Base-by-base conservation (phyloP, 257 asterid species). In the Orobanche coerulescens region DNA sequence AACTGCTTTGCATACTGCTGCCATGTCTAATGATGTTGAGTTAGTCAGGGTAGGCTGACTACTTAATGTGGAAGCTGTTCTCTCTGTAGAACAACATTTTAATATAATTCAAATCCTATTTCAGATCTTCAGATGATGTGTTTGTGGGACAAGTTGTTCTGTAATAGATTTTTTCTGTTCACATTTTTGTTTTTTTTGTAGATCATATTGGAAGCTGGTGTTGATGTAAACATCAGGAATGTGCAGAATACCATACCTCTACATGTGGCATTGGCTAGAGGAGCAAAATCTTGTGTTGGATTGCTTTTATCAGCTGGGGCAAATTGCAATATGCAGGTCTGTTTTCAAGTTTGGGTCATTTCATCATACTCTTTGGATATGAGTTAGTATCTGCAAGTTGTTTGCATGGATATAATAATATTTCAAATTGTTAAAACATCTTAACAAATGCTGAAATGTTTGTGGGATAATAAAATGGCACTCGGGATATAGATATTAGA, bases 241-340 rank as follows among this genome's bases (percentile, higher is more conserved):
- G 76, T 70, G 71, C 90, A 82, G 78, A 93, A 86, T 67, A 83
- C 95, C 55, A 81, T 83, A 69, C 97, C 98, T 66, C 94, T 93
- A 37, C 98, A 93, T 76, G 95, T 93, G 73, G 98, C 98, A 68
- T 75, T 93, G 84, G 96, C 95, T 62, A 84, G 98, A 83, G 97
- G 98, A 66, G 90, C 98, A 71, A 93, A 89, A 62, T 84, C 97
- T 71, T 84, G 97, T 72, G 98, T 93, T 50, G 94, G 80, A 55
- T 79, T 86, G 76, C 98, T 88, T 76, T 72, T 93, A 63, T 82
- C 98, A 72, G 82, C 98, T 63, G 97, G 98, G 51, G 97, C 98
- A 66, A 75, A 93, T 76, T 86, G 95, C 76, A 93, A 84, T 67
- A 46, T 82, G 79, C 97, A 89, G 97, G 98, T 89, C 30, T 70